Evolutionary conservation across 331 rosid species (phyloP).

Genomic region (Rhamnella rubrinervis): DNA sequence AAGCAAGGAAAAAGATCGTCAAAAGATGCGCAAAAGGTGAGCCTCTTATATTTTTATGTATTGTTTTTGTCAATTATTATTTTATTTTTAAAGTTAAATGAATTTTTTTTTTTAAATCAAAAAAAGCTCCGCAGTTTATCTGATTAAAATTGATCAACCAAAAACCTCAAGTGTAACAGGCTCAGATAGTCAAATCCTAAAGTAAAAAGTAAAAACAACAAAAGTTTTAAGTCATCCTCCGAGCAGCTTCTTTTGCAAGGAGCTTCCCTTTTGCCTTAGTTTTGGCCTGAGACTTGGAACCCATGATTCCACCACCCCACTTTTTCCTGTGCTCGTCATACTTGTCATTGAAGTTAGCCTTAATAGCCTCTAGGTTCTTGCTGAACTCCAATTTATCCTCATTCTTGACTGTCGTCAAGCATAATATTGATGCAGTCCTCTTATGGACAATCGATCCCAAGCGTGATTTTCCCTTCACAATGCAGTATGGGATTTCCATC

Average conservation of each 20-base stretch:
- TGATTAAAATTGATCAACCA: too few relatives aligned
- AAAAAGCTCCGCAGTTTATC: too few relatives aligned
- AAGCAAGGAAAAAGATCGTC: too few relatives aligned
- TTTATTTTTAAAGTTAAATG: too few relatives aligned
- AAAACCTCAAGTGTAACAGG: neutral
- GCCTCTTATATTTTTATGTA: too few relatives aligned
- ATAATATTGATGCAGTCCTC: constrained; percentile 48
- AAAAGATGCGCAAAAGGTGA: too few relatives aligned
- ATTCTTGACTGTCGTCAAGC: constrained; percentile 50
- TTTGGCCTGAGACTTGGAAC: constrained; percentile 49
- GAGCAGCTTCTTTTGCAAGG: constrained; percentile 48
- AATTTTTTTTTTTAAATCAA: too few relatives aligned
- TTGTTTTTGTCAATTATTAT: too few relatives aligned
- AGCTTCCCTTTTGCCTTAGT: constrained; percentile 45
- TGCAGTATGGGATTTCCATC: constrained; percentile 58
- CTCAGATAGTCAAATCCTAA: constrained; percentile 10
- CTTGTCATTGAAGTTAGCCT: constrained; percentile 58
- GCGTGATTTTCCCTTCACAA: constrained; percentile 50
- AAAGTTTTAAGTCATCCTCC: constrained; percentile 35
- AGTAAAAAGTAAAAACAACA: neutral
- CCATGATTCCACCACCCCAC: constrained; percentile 54
- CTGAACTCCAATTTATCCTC: constrained; percentile 52
- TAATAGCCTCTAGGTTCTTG: constrained; percentile 48
- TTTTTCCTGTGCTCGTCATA: constrained; percentile 46
- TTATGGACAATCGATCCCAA: constrained; percentile 49